Percentiles rank a stretch among this genome's conserved stretches.
Evolutionary conservation across 306 rosid species (phyloP).

Genomic region (Dryas drummondii): DNA sequence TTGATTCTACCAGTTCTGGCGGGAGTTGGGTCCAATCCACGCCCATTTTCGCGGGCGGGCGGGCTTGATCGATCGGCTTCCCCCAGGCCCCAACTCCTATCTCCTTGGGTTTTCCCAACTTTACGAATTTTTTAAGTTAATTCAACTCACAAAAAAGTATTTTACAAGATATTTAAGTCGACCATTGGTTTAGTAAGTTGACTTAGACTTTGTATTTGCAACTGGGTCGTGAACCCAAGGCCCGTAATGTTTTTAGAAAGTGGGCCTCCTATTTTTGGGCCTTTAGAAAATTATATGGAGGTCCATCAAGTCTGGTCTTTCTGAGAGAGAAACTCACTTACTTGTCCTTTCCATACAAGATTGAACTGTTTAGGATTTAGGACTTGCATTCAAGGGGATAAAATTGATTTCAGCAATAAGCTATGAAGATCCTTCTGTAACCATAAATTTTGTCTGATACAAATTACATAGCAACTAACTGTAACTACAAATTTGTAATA

Average conservation of each 20-base stretch:
- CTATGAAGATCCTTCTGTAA: neutral
- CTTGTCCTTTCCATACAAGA: no score
- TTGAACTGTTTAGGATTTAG: neutral
- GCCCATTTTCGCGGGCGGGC: conserved; percentile 24
- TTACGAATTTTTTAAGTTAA: neutral
- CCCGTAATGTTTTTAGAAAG: neutral
- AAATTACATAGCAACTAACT: neutral
- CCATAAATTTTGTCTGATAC: neutral
- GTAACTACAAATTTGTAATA: no score
- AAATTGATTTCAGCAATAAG: neutral
- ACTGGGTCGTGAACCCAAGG: neutral
- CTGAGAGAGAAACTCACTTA: no score
- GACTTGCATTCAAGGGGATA: neutral
- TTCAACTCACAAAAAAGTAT: neutral
- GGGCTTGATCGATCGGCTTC: no score
- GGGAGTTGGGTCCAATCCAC: conserved; percentile 57
- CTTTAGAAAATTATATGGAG: neutral
- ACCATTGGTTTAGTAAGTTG: neutral
- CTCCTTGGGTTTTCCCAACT: neutral
- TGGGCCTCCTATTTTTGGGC: neutral
- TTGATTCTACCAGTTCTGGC: conserved; percentile 44
- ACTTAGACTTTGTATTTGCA: neutral
- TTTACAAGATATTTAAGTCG: neutral
- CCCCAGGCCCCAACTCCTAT: neutral
- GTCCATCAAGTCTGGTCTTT: neutral